Conservation (phyloP, 495 filamentous ascomycete species). For the Hapsidospora chrysogenum region DNA sequence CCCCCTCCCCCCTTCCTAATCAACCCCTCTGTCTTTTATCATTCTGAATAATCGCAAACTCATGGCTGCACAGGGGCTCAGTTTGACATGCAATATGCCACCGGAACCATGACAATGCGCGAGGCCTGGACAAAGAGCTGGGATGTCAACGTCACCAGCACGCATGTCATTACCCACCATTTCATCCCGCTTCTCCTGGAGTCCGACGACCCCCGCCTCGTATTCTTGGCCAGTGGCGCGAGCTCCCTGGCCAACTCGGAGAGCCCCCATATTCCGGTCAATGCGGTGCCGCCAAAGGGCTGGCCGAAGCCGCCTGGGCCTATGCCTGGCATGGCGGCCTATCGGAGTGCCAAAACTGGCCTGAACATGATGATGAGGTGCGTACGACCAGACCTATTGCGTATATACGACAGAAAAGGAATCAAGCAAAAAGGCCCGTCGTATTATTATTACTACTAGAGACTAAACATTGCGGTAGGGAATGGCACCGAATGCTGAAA, state of each 20-base stretch:
- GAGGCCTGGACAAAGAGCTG: no score
- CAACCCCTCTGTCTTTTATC: no score
- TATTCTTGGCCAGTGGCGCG: constrained; percentile 23
- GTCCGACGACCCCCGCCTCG: constrained; percentile 25
- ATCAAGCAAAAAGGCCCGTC: no score
- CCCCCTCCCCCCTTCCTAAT: no score
- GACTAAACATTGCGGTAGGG: no score
- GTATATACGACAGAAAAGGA: no score
- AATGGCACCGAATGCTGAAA: constrained; percentile 33
- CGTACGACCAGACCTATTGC: no score
- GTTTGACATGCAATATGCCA: no score
- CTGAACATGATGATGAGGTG: constrained; percentile 54
- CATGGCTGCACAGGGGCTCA: no score
- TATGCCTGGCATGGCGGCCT: constrained; percentile 21
- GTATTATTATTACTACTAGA: no score
- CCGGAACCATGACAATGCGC: no score
- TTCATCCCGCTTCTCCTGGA: constrained; percentile 33
- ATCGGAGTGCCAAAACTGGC: constrained; percentile 39
- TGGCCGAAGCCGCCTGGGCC: constrained; percentile 33
- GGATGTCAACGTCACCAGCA: constrained; percentile 33
- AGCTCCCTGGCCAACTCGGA: constrained; percentile 9
- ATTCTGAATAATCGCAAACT: no score
- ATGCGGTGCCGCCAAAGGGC: constrained; percentile 12
- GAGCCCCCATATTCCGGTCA: constrained; percentile 11
- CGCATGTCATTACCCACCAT: constrained; percentile 26